These are phyloP conservation scores for Athelia psychrophila DNA, from an alignment of 1,284 basidiomycete species.

Conservation along the genomic window DNA sequence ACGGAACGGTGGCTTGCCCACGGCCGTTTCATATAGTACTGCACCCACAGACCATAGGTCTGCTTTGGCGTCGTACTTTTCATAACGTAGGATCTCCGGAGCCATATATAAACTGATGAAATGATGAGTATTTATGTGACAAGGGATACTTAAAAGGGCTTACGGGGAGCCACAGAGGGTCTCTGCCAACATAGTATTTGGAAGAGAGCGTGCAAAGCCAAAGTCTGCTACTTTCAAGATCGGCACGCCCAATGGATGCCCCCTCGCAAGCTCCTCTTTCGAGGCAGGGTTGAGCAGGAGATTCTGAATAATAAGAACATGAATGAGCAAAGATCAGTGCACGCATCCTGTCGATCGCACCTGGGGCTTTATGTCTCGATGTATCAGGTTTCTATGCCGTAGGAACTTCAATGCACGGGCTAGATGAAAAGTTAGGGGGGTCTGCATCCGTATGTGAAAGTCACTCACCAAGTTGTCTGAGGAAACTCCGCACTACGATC, in stretches of 20 bases:
- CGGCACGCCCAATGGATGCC: constrained; percentile 90
- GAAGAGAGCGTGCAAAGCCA: constrained; percentile 92
- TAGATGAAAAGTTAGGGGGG: constrained; percentile 25
- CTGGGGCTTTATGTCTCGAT: constrained; percentile 97
- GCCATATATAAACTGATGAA: constrained; percentile 90
- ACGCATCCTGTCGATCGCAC: constrained; percentile 31
- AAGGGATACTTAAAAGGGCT: constrained; percentile 30
- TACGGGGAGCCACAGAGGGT: constrained; percentile 97
- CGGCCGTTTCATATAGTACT: constrained; percentile 94
- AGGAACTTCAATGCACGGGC: constrained; percentile 94
- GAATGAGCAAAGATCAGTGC: background rate
- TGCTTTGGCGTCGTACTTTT: constrained; percentile 97
- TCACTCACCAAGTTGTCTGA: constrained; percentile 85
- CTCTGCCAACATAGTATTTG: constrained; percentile 93
- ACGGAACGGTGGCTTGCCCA: constrained; percentile 92
- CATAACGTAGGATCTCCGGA: constrained; percentile 94
- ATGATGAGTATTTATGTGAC: background rate
- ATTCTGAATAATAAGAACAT: constrained; percentile 50
- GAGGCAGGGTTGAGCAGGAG: constrained; percentile 86
- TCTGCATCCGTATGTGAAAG: constrained; percentile 1
- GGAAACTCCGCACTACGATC: constrained; percentile 88
- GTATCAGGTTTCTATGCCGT: constrained; percentile 86
- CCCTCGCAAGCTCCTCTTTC: constrained; percentile 73
- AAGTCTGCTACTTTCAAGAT: constrained; percentile 98
- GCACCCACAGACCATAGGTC: constrained; percentile 99